Evolutionary conservation across 306 rosid species (phyloP).

Genomic region (Malus sylvestris): DNA sequence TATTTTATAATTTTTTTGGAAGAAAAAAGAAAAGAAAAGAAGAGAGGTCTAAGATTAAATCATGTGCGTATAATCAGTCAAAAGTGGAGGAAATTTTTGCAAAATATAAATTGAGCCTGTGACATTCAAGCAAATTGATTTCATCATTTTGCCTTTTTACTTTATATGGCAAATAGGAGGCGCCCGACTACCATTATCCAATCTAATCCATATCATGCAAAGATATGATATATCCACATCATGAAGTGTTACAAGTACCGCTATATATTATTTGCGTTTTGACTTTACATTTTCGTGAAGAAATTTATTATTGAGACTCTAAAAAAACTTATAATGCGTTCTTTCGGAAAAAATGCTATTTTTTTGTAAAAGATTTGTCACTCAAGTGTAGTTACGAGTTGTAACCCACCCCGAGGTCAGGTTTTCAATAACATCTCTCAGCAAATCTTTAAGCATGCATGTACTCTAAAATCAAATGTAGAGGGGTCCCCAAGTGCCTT

Average conservation of each 20-base stretch:
- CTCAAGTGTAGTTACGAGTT: neutral
- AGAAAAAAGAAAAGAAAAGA: neutral
- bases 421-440: no score
- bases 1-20: neutral
- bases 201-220: neutral
- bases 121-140: conserved; percentile 4
- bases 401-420: neutral
- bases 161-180: conserved; percentile 10
- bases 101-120: neutral
- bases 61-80: conserved; percentile 21
- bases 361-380: no score
- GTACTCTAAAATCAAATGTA: no score
- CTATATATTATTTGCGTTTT: neutral
- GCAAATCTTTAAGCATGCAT: no score
- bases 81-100: neutral
- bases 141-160: neutral
- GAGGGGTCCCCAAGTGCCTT: no score
- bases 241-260: neutral
- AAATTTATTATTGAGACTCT: no score
- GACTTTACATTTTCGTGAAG: neutral
- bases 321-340: no score
- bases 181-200: conserved; percentile 17
- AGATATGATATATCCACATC: neutral
- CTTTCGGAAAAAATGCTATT: no score
- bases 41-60: neutral